Evolutionary conservation across 768 basidiomycete genomes (phyloP), one percentile per base, ranked within the genome.

Genomic region (Boletus barrowsii): DNA sequence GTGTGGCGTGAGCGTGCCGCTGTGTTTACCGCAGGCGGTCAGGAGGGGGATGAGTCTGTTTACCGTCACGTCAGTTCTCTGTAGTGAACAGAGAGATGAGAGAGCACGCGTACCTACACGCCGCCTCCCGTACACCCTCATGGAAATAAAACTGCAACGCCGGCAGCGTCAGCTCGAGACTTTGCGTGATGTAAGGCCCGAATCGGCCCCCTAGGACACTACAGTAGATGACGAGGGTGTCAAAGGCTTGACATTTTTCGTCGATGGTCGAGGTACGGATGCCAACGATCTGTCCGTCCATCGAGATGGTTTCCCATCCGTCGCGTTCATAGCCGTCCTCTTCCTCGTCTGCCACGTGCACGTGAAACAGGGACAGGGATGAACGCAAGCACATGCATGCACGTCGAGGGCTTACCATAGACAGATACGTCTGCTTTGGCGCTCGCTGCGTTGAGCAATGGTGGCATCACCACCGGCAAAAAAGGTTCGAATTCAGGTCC

Each of bases 161-260:
- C 0, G 87, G 88, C 2, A 93, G 71, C 3, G 87, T 80, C 4
- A 92, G 79, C 62, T 89, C 86, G 4, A 93, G 75, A 10, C 79
- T 80, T 62, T 87, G 88, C 24, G 82, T 66, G 3, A 93, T 72
- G 62, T 89, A 93, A 0, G 89, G 88, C 1, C 82, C 84, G 60
- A 90, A 91, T 3, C 78, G 75, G 1, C 79, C 72, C 0, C 81
- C 81, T 0, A 93, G 77, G 5, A 86, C 83, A 40, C 83, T 86
- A 57, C 83, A 85, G 64, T 91, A 88, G 20, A 91, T 87, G 14
- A 91, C 83, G 8, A 93, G 76, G n/a, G 88, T 91, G 63, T 91
- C 88, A 59, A 92, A 90, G 3, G 91, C 90, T 63, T 90, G 87
- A 53, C 89, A 90, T 63, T 93, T 93, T 60, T 93, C 90, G 64